Conservation (phyloP, 176 grass and related monocot genomes). For the Cenchrus fungigraminus region DNA sequence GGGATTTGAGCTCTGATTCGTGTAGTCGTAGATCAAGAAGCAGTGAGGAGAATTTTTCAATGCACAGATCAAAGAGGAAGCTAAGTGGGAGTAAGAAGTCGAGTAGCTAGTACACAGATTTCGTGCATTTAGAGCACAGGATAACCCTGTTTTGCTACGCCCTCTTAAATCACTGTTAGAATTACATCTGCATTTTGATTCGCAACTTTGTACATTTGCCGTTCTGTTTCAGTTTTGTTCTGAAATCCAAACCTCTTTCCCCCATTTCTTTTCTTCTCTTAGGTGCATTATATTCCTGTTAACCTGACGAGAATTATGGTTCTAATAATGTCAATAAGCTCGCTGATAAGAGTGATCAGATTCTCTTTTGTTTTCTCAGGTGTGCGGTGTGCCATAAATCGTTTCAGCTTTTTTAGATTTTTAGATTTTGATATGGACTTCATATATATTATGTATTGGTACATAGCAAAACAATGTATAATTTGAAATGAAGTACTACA, state of each 20-base stretch:
- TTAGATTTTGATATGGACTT: too few relatives aligned
- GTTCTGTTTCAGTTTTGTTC: neutral
- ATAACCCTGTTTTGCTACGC: neutral
- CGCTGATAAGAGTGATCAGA: neutral
- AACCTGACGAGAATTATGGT: neutral
- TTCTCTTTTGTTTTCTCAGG: neutral
- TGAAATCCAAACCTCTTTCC: neutral
- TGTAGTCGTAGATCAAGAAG: slow-evolving; percentile 35
- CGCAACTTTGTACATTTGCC: neutral
- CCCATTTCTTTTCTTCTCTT: neutral
- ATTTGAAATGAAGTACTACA: too few relatives aligned
- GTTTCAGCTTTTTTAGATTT: too few relatives aligned
- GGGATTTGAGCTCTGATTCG: slow-evolving; percentile 34
- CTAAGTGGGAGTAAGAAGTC: neutral
- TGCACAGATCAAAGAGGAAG: slow-evolving; percentile 32
- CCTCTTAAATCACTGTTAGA: neutral
- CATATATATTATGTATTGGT: too few relatives aligned
- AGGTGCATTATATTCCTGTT: neutral
- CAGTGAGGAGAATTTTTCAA: slow-evolving; percentile 34
- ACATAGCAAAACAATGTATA: too few relatives aligned
- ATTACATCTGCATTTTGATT: neutral
- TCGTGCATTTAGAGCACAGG: neutral
- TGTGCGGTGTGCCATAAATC: too few relatives aligned
- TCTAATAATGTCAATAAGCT: neutral
- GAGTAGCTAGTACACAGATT: neutral